These are phyloP conservation scores for Apiospora phragmitis DNA, from an alignment of 2,329 filamentous ascomycete species.

Conservation along the genomic window DNA sequence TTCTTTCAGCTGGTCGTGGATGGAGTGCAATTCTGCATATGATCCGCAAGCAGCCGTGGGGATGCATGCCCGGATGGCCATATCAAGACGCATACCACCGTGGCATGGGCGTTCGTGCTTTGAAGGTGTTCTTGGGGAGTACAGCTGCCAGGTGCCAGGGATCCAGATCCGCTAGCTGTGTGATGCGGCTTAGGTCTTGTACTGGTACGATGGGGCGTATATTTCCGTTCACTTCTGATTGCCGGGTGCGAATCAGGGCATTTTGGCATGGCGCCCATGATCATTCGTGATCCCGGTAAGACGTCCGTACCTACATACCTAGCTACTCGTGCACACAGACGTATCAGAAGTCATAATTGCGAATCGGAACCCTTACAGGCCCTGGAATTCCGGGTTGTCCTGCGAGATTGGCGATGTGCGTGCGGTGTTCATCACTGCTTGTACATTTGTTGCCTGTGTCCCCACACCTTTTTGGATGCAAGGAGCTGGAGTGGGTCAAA, in stretches of 20 bases:
- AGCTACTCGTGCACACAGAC: neutral
- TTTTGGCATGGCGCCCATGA: neutral
- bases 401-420: slow-evolving; percentile 39
- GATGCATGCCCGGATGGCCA: neutral
- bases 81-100: neutral
- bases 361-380: neutral
- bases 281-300: too few species aligned
- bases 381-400: slow-evolving; percentile 7
- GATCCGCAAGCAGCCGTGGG: slow-evolving; percentile 3
- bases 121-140: neutral
- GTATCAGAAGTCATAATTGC: neutral
- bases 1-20: neutral
- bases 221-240: neutral
- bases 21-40: neutral
- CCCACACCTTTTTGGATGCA: slow-evolving; percentile 16
- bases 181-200: neutral
- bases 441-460: slow-evolving; percentile 17
- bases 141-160: neutral
- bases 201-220: neutral
- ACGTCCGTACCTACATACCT: neutral
- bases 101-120: neutral
- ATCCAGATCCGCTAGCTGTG: neutral
- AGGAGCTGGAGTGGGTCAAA: neutral
- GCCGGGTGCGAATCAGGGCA: neutral
- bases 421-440: slow-evolving; percentile 22